phyloP scores from a whole-genome alignment of 2,329 filamentous ascomycete genomes.

The Trichoderma oligosporum region DNA sequence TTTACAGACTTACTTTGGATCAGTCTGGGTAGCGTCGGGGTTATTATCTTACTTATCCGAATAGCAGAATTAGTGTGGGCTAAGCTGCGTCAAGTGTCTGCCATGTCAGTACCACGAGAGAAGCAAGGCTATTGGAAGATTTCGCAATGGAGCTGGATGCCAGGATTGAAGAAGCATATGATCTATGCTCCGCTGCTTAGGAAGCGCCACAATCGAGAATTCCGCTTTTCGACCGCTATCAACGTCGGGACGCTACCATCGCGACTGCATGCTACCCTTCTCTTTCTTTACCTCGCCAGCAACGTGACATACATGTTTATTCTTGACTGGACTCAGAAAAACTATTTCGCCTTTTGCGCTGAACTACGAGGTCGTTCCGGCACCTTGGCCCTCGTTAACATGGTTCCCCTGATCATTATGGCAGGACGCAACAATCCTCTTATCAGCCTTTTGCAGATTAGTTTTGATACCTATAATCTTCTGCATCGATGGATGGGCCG shows the following conservation, averaged over 20 bases:
- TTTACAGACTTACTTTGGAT: conserved; percentile 59
- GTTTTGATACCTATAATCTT: conserved; percentile 93
- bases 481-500: conserved; percentile 70
- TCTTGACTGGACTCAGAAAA: conserved; percentile 56
- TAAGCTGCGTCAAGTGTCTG: conserved; percentile 55
- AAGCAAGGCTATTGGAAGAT: conserved; percentile 58
- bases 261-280: conserved; percentile 57
- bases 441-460: conserved; percentile 75
- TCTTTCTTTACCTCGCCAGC: conserved; percentile 55
- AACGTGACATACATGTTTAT: conserved; percentile 61
- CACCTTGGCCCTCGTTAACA: conserved; percentile 79
- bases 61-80: conserved; percentile 52
- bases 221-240: conserved; percentile 57
- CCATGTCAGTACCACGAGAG: conserved; percentile 51
- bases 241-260: conserved; percentile 63
- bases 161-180: conserved; percentile 58
- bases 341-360: conserved; percentile 64
- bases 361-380: conserved; percentile 84
- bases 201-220: conserved; percentile 65
- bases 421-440: conserved; percentile 91
- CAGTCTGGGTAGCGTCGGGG: conserved; percentile 53
- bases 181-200: conserved; percentile 58
- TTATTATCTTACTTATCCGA: conserved; percentile 52
- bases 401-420: conserved; percentile 85
- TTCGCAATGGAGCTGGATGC: conserved; percentile 58